A percentile compares a stretch with the other conserved stretches of the same genome.
Evolutionary conservation across 1,284 basidiomycete genomes (phyloP).

Genomic region (Apiotrichum gracile): DNA sequence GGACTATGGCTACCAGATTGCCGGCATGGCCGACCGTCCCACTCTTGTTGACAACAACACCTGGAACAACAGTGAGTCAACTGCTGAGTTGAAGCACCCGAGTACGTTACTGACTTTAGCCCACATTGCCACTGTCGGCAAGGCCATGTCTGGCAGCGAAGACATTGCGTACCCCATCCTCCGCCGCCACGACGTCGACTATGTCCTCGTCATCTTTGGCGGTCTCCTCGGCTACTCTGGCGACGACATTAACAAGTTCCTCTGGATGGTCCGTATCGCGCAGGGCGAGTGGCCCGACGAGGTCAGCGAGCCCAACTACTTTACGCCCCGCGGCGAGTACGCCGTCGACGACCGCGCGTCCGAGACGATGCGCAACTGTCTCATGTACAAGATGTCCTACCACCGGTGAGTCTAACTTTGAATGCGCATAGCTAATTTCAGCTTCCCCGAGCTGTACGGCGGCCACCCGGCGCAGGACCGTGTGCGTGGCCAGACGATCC

Average conservation of each 20-base stretch:
- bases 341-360: conserved; percentile 82
- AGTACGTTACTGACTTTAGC: conserved; percentile 41
- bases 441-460: conserved; percentile 81
- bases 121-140: conserved; percentile 94
- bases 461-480: conserved; percentile 68
- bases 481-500: conserved; percentile 74
- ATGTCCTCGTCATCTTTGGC: conserved; percentile 96
- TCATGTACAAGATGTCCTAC: conserved; percentile 99
- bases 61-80: conserved; percentile 73
- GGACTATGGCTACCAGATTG: conserved; percentile 99
- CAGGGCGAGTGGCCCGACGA: conserved; percentile 99
- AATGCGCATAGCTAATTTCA: conserved; percentile 33
- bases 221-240: conserved; percentile 95
- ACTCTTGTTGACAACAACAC: conserved; percentile 96
- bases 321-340: conserved; percentile 91
- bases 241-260: conserved; percentile 99
- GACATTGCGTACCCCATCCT: conserved; percentile 96
- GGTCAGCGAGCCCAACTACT: conserved; percentile 90
- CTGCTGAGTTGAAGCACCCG: conserved; percentile 48
- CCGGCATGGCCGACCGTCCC: conserved; percentile 89
- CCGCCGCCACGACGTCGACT: conserved; percentile 95
- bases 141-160: conserved; percentile 91
- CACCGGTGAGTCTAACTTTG: conserved; percentile 59
- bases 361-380: conserved; percentile 84
- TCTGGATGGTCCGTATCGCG: conserved; percentile 97